Base-by-base conservation (phyloP, 2,329 filamentous ascomycete genomes). In the Colletotrichum spinosum region DNA sequence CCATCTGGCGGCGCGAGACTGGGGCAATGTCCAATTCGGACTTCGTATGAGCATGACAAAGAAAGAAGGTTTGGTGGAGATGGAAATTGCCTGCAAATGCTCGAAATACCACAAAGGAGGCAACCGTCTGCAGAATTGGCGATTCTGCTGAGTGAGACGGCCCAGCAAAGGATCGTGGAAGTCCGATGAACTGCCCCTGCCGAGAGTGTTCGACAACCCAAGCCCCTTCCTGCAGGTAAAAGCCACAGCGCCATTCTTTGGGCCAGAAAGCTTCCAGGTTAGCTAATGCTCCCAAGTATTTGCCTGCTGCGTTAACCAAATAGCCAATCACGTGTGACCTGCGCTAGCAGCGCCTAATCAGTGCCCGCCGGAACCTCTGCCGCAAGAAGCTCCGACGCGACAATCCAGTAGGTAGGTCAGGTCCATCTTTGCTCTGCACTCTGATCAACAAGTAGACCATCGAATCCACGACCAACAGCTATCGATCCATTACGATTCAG, bases 31-130 rank as follows among this genome's bases (percentile, higher is more conserved):
- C 42, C 37, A 41, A 46, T 39, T 41, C 37, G 17, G 12, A 63
- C 50, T 65, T 45, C 53, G 52, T 58, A 33, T 8, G 58, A 39
- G 46, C 46, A 57, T 62, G 62, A 62, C 52, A 56, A 65, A 65
- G 62, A 52, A 25, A 15, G 25, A 25, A 25, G 25, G 25, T 25
- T 5, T 15, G 12, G 17, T 51, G 51, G 57, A 35, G 39, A 51
- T 61, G 34, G 34, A 33, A 25, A 52, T 25, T 12, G 34, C n/a
- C 37, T 15, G 15, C n/a, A 17, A 42, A 41, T 62, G 39, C 35
- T 12, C 37, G 48, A 37, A 41, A 34, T 13, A 34, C 12, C 12
- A 49, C 7, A 49, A 52, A 50, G 25, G 13, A 34, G 38, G 33
- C 10, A 45, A 41, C 12, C 35, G n/a, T 37, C 35, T 13, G 11